These are phyloP conservation scores for Tanacetum coccineum DNA, from an alignment of 129 eudicot genomes.

Conservation along the genomic window DNA sequence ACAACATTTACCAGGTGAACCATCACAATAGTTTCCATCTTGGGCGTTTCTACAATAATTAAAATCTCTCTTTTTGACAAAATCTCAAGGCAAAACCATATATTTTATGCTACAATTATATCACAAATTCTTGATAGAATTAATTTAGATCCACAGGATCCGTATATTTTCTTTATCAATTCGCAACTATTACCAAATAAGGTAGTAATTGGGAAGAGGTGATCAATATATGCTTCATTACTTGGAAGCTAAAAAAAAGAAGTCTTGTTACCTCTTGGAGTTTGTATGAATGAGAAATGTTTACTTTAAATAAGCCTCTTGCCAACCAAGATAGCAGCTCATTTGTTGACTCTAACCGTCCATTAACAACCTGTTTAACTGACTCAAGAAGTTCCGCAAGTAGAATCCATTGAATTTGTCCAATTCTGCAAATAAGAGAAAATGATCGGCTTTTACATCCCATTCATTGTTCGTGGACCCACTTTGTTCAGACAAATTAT, in stretches of 20 bases:
- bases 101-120: too few species aligned
- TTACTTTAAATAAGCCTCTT: constrained; percentile 58
- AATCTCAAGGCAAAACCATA: too few species aligned
- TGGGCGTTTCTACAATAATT: too few species aligned
- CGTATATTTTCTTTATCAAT: too few species aligned
- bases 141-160: too few species aligned
- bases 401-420: constrained; percentile 96
- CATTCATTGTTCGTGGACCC: too few species aligned
- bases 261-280: constrained; percentile 47
- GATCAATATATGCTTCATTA: neutral
- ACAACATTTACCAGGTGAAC: constrained; percentile 14
- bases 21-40: too few species aligned
- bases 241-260: neutral
- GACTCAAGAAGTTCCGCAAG: constrained; percentile 81
- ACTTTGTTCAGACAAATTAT: too few species aligned
- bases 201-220: too few species aligned
- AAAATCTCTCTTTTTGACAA: too few species aligned
- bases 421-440: constrained; percentile 53
- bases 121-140: too few species aligned
- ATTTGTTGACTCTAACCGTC: constrained; percentile 68
- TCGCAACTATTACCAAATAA: too few species aligned
- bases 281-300: constrained; percentile 67
- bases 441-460: neutral
- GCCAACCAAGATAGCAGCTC: constrained; percentile 84
- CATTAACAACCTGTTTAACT: constrained; percentile 48